These are phyloP conservation scores for Lactarius hengduanensis DNA, from an alignment of 768 basidiomycete species.

Conservation along the genomic window DNA sequence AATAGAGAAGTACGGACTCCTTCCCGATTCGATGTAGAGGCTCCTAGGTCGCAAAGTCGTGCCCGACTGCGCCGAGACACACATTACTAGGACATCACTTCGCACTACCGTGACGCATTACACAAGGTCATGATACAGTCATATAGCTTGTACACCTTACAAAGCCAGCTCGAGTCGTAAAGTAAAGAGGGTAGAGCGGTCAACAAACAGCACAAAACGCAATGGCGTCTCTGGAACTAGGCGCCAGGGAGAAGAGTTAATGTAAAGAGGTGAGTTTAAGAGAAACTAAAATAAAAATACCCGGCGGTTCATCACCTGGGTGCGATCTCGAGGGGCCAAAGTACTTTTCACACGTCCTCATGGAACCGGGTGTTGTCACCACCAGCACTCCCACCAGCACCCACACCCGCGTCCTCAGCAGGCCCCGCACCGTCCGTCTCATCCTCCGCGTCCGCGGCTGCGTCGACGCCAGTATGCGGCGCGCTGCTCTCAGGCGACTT, in stretches of 20 bases:
- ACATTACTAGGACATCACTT: too few relatives aligned
- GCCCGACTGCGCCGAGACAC: too few relatives aligned
- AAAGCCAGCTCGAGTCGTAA: too few relatives aligned
- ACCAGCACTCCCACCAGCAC: neutral
- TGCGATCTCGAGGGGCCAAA: neutral
- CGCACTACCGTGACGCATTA: too few relatives aligned
- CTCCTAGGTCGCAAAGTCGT: too few relatives aligned
- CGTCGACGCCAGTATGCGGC: constrained; percentile 34
- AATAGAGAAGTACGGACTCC: too few relatives aligned
- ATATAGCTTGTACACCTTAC: too few relatives aligned
- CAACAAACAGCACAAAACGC: too few relatives aligned
- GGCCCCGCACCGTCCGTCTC: constrained; percentile 30
- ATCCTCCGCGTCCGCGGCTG: constrained; percentile 16
- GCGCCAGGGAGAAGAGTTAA: neutral
- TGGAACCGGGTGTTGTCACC: constrained; percentile 19
- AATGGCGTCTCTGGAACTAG: neutral
- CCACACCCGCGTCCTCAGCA: constrained; percentile 19
- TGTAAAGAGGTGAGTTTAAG: neutral
- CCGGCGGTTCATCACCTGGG: neutral
- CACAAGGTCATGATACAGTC: too few relatives aligned
- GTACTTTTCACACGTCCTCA: constrained; percentile 1
- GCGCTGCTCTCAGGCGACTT: constrained; percentile 65
- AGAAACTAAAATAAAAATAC: neutral
- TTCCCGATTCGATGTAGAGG: too few relatives aligned
- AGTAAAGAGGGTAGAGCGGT: too few relatives aligned